These are phyloP conservation scores for Cydonia oblonga DNA, from an alignment of 331 rosid genomes.

Conservation along the genomic window DNA sequence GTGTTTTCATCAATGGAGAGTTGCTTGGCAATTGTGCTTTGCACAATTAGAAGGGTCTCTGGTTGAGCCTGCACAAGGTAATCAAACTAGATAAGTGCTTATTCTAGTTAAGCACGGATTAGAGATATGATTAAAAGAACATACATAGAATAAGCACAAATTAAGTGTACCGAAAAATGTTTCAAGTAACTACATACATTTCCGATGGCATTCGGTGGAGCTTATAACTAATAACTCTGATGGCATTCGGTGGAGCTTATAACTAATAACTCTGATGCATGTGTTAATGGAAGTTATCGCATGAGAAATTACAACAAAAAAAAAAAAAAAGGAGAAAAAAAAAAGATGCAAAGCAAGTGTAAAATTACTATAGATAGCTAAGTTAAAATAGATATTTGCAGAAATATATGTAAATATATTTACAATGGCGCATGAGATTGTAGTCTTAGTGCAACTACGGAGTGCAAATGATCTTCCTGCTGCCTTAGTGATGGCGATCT, in stretches of 20 bases:
- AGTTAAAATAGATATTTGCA: background rate
- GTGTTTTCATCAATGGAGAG: slow-evolving; percentile 43
- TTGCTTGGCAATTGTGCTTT: slow-evolving; percentile 44
- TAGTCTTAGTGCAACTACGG: slow-evolving; percentile 22
- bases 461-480: slow-evolving; percentile 12
- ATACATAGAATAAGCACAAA: background rate
- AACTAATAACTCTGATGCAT: background rate
- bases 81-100: background rate
- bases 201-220: background rate
- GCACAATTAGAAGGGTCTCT: slow-evolving; percentile 43
- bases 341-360: background rate
- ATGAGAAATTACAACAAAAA: background rate
- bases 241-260: background rate
- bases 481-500: slow-evolving; percentile 16
- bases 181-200: background rate
- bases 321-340: no score
- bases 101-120: background rate
- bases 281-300: background rate
- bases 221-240: background rate
- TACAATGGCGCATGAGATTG: slow-evolving; percentile 39
- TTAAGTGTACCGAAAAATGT: background rate
- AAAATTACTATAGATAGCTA: background rate
- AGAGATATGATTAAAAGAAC: background rate
- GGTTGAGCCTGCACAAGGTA: slow-evolving; percentile 31
- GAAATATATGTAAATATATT: background rate